Evolutionary conservation across 352 stramenopile genomes (phyloP).

Genomic region (Peronospora belbahrii): DNA sequence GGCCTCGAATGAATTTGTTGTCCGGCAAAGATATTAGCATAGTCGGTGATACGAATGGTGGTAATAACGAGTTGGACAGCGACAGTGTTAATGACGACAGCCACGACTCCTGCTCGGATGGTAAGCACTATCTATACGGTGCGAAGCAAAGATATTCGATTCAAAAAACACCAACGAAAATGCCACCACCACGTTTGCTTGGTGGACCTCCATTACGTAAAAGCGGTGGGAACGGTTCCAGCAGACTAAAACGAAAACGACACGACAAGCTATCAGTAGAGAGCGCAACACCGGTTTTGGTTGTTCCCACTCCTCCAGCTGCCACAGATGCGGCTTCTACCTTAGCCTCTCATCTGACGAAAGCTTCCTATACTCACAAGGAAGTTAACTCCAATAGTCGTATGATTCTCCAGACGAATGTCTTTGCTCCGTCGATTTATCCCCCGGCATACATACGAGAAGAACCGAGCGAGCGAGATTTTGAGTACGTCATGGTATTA

Average conservation of each 20-base stretch:
- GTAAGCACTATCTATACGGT: constrained; percentile 2
- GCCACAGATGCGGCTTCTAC: background rate
- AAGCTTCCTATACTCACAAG: background rate
- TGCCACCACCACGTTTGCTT: constrained; percentile 13
- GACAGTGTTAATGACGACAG: constrained; percentile 33
- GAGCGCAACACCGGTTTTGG: background rate
- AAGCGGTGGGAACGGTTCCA: constrained; percentile 1
- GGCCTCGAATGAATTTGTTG: constrained; percentile 19
- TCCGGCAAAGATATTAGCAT: constrained; percentile 22
- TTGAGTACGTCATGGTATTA: constrained; percentile 60
- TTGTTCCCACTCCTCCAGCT: background rate
- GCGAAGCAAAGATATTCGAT: constrained; percentile 2
- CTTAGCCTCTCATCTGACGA: background rate
- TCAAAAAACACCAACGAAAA: constrained; percentile 9
- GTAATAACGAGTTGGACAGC: constrained; percentile 31
- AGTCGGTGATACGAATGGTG: constrained; percentile 19
- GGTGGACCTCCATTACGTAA: constrained; percentile 7
- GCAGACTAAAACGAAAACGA: constrained; percentile 23
- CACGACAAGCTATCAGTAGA: constrained; percentile 30
- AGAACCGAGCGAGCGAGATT: constrained; percentile 19
- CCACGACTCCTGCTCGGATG: constrained; percentile 18
- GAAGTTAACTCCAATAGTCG: constrained; percentile 2
- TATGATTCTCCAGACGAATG: constrained; percentile 20
- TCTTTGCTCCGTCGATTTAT: constrained; percentile 31
- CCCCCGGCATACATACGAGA: constrained; percentile 13